Percentiles rank a stretch among this genome's conserved stretches.
phyloP scores from a whole-genome alignment of 225 moss, liverwort and hornwort genomes.

The Antitrichia curtipendula region DNA sequence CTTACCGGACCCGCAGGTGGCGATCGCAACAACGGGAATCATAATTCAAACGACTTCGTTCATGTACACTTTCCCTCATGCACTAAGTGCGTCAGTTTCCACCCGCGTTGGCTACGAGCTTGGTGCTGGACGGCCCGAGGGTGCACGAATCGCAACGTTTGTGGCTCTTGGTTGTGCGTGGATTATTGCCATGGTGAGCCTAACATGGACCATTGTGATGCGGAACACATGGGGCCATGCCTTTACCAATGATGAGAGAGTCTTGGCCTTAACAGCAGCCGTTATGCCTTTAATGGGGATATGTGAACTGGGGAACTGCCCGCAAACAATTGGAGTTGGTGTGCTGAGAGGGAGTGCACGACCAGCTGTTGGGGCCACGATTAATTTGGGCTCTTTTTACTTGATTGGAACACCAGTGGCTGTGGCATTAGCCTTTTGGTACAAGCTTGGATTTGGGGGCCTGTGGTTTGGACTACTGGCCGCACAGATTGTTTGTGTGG shows the following conservation, averaged over 20 bases:
- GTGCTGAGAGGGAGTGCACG: conserved; percentile 71
- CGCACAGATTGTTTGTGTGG: conserved; percentile 62
- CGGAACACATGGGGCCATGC: conserved; percentile 64
- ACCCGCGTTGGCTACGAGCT: conserved; percentile 72
- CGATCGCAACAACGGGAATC: conserved; percentile 60
- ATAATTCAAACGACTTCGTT: conserved; percentile 78
- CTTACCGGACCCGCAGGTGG: conserved; percentile 57
- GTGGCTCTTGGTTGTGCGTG: conserved; percentile 53
- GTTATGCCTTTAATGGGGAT: conserved; percentile 78
- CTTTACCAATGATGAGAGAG: conserved; percentile 46
- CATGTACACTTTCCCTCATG: conserved; percentile 72
- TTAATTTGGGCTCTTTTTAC: conserved; percentile 72
- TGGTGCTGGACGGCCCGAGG: conserved; percentile 49
- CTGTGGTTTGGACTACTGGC: conserved; percentile 82
- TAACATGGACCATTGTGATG: conserved; percentile 56
- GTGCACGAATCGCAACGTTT: conserved; percentile 40
- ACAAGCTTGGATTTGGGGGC: conserved; percentile 64
- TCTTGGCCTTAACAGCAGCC: conserved; percentile 57
- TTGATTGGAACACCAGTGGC: conserved; percentile 75
- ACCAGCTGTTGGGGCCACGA: conserved; percentile 62
- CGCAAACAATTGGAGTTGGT: conserved; percentile 80
- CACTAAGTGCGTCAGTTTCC: conserved; percentile 62
- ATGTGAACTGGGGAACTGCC: conserved; percentile 81
- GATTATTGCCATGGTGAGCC: conserved; percentile 37
- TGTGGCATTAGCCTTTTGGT: conserved; percentile 65